Conservation (phyloP, 2,329 filamentous ascomycete species). For the Venturia carpophila region DNA sequence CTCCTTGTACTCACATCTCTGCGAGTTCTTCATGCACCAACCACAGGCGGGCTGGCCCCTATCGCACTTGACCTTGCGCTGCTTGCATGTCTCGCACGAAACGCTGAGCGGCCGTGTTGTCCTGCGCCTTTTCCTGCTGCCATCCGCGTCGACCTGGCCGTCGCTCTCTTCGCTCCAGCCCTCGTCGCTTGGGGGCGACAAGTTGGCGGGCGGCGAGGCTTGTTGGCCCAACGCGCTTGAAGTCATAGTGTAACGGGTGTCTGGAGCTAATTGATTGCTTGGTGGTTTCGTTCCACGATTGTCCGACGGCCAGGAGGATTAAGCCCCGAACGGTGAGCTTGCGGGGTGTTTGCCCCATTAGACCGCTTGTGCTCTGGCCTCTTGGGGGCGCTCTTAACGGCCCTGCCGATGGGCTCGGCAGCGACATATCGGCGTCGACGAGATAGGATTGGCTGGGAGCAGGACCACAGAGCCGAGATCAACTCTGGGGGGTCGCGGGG, state of each 20-base stretch:
- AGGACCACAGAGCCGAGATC: neutral
- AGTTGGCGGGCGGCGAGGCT: neutral
- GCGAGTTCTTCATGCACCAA: constrained; percentile 61
- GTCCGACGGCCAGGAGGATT: neutral
- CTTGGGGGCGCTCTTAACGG: neutral
- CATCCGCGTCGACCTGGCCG: constrained; percentile 28
- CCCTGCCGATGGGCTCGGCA: neutral
- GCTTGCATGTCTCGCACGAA: constrained; percentile 63
- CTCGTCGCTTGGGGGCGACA: neutral
- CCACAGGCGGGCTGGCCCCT: constrained; percentile 67
- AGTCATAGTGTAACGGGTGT: constrained; percentile 9
- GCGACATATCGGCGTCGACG: neutral
- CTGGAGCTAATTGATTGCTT: constrained; percentile 12
- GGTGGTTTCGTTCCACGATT: neutral
- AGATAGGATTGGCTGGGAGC: neutral
- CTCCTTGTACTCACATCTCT: constrained; percentile 60
- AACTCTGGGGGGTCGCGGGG: no score
- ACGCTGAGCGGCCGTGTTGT: constrained; percentile 40
- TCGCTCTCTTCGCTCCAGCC: constrained; percentile 27
- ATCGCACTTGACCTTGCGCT: constrained; percentile 67
- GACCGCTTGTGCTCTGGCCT: neutral
- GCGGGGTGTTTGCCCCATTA: neutral
- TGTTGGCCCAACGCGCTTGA: neutral
- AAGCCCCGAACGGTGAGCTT: neutral
- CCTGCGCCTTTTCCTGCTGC: constrained; percentile 23